Conservation (phyloP, 176 grass and related monocot genomes). For the Oryza glumipatula region DNA sequence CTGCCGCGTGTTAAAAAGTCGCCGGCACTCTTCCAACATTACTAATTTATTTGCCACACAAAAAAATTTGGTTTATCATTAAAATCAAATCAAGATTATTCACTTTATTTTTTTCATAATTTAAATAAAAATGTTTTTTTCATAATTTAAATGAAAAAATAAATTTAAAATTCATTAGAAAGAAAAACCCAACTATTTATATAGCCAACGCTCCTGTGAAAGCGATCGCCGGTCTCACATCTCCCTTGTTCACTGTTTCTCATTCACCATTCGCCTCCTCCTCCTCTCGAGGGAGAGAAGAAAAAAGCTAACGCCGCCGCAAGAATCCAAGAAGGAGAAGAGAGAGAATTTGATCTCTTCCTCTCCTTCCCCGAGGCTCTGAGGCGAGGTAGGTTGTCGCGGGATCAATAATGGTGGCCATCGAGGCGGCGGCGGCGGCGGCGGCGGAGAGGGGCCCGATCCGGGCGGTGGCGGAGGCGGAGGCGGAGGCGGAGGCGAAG, state of each 20-base stretch:
- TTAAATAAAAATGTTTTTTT: not conserved
- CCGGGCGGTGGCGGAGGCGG: not conserved
- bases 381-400: not conserved
- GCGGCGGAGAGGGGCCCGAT: conserved; percentile 42
- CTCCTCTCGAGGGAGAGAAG: not conserved
- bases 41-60: too few species aligned
- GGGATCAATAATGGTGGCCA: conserved; percentile 52
- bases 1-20: too few species aligned
- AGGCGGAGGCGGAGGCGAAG: not conserved
- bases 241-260: conserved; percentile 5
- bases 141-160: not conserved
- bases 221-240: conserved; percentile 26
- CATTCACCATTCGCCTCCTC: not conserved
- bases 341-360: conserved; percentile 16
- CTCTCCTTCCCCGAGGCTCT: conserved; percentile 10
- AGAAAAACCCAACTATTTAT: conserved; percentile 31
- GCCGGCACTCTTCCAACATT: too few species aligned
- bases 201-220: conserved; percentile 13
- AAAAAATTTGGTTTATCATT: not conserved
- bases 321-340: too few species aligned
- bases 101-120: too few species aligned
- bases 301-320: not conserved
- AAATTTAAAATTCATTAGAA: not conserved
- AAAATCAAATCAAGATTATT: too few species aligned
- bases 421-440: conserved; percentile 33